Conservation (phyloP, 106 monocot genomes). For the Dendrobium nobile region DNA sequence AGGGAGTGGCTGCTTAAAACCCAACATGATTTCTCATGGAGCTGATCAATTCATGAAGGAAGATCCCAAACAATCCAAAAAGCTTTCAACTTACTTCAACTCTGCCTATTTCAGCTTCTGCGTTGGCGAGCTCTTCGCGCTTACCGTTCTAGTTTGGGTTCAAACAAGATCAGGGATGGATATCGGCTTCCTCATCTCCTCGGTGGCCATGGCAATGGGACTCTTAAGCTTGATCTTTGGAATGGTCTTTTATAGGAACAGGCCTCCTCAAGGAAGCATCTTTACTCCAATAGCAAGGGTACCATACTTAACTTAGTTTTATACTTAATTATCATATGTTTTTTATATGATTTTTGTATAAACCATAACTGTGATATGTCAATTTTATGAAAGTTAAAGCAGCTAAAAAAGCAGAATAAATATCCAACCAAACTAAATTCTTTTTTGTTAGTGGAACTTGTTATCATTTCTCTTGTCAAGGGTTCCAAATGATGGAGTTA, state of each 20-base stretch:
- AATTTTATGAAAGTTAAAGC: no score
- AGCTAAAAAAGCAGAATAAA: no score
- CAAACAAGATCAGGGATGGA: constrained; percentile 72
- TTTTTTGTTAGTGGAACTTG: neutral
- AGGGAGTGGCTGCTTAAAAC: constrained; percentile 77
- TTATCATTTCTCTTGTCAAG: neutral
- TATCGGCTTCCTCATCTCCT: constrained; percentile 54
- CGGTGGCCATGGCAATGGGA: constrained; percentile 50
- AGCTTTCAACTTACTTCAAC: constrained; percentile 89
- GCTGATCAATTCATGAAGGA: constrained; percentile 61
- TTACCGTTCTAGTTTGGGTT: constrained; percentile 67
- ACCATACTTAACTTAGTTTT: constrained; percentile 6
- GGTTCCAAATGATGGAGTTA: neutral
- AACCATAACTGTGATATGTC: no score
- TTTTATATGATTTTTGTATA: no score
- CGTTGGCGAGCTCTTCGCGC: constrained; percentile 57
- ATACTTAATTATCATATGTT: neutral
- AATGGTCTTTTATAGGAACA: constrained; percentile 53
- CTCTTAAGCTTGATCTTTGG: constrained; percentile 49
- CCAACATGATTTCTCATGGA: constrained; percentile 82
- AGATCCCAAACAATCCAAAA: constrained; percentile 47
- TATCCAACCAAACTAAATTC: neutral
- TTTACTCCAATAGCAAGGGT: constrained; percentile 66
- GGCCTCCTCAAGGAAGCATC: constrained; percentile 79
- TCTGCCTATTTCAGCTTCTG: constrained; percentile 83